Conservation (phyloP, 1,284 basidiomycete genomes). For the Xerocomus nothofagi region DNA sequence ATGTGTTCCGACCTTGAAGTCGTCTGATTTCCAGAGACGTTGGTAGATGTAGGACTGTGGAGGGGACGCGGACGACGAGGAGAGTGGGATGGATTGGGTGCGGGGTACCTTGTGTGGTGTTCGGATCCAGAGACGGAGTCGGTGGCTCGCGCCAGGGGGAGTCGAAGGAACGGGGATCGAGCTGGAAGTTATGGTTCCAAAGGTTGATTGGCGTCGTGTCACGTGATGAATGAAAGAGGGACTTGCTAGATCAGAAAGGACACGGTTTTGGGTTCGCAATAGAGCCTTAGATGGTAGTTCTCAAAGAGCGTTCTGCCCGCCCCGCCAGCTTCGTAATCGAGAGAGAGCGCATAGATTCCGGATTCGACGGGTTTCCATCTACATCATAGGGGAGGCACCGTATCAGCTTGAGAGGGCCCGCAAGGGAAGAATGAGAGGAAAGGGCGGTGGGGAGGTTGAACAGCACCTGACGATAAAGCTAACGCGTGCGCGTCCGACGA, state of each 20-base stretch:
- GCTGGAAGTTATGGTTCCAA: constrained; percentile 35
- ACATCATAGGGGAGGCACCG: background rate
- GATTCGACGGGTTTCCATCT: constrained; percentile 48
- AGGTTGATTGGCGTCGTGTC: no score
- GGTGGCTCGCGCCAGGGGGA: constrained; percentile 54
- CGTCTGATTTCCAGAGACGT: constrained; percentile 58
- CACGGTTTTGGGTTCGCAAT: constrained; percentile 47
- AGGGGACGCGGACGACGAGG: constrained; percentile 23
- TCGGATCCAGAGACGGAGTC: constrained; percentile 57
- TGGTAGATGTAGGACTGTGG: constrained; percentile 51
- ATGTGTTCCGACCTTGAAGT: constrained; percentile 55
- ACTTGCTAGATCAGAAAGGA: constrained; percentile 60
- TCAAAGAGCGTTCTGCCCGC: constrained; percentile 52
- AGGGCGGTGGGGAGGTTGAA: background rate
- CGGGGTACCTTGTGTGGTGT: constrained; percentile 30
- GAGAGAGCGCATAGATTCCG: constrained; percentile 47
- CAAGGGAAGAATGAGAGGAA: no score
- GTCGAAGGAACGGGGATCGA: constrained; percentile 51
- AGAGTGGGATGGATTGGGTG: constrained; percentile 3
- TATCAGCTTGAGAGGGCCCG: background rate
- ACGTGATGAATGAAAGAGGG: background rate
- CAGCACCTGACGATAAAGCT: constrained; percentile 51
- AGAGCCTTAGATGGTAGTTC: constrained; percentile 43
- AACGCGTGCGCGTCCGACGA: constrained; percentile 52
- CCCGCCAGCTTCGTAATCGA: constrained; percentile 61